phyloP scores from a whole-genome alignment of 768 basidiomycete genomes.

The Sistotremastrum suecicum region DNA sequence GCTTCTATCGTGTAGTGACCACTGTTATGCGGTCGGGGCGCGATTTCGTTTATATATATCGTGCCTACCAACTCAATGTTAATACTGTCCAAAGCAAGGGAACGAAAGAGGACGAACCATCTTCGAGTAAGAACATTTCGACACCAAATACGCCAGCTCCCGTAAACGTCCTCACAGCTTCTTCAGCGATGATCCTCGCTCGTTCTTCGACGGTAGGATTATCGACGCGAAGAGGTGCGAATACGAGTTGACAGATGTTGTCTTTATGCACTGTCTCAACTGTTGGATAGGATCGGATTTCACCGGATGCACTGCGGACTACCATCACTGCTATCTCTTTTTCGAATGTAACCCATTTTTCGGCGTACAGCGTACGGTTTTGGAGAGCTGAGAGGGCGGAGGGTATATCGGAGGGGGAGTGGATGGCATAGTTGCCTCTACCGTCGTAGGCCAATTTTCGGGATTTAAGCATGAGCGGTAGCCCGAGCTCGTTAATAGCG shows the following conservation, averaged over 20 bases:
- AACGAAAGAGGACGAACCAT: constrained; percentile 38
- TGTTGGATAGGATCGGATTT: constrained; percentile 71
- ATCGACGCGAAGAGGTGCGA: constrained; percentile 63
- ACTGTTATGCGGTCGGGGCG: constrained; percentile 95
- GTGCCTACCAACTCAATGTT: constrained; percentile 29
- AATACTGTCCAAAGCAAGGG: background rate
- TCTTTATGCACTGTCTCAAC: constrained; percentile 95
- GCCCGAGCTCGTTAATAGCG: constrained; percentile 47
- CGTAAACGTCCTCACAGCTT: constrained; percentile 58
- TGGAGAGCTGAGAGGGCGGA: constrained; percentile 35
- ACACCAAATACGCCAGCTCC: constrained; percentile 96
- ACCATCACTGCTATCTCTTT: constrained; percentile 97
- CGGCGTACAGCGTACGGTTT: constrained; percentile 75
- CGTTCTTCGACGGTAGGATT: constrained; percentile 39
- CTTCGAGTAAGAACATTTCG: constrained; percentile 88
- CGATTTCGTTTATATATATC: constrained; percentile 90
- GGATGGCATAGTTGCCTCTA: constrained; percentile 66
- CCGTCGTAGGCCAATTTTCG: constrained; percentile 95
- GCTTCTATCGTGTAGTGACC: constrained; percentile 99
- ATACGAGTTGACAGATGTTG: constrained; percentile 86
- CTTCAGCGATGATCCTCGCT: constrained; percentile 65
- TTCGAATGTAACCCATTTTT: constrained; percentile 81
- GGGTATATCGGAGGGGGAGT: constrained; percentile 5
- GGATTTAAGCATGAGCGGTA: constrained; percentile 92
- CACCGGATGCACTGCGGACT: constrained; percentile 60